Evolutionary conservation across 2,329 filamentous ascomycete species (phyloP).

Genomic region (Alternaria atra): DNA sequence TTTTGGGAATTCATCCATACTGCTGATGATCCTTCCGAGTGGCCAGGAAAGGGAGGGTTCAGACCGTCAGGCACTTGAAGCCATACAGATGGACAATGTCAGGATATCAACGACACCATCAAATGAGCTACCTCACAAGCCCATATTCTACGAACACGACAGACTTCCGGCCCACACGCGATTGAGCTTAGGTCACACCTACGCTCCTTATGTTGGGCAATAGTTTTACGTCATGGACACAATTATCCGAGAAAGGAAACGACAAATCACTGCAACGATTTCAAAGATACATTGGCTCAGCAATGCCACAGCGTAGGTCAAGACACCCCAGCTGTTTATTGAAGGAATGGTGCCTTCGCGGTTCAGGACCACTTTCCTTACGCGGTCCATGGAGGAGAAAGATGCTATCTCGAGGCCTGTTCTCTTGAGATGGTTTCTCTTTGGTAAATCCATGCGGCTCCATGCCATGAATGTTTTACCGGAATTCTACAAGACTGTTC

Average conservation of each 20-base stretch:
- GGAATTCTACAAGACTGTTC: no score
- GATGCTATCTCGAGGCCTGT: no score
- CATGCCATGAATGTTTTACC: background rate
- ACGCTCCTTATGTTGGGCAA: background rate
- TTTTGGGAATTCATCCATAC: constrained; percentile 43
- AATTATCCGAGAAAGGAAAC: background rate
- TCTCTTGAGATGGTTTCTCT: background rate
- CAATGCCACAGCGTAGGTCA: background rate
- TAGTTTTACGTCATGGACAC: background rate
- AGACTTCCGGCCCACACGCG: background rate
- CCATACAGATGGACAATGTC: background rate
- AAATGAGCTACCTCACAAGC: background rate
- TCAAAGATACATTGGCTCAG: background rate
- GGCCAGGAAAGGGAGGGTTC: constrained; percentile 3
- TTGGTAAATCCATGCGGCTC: background rate
- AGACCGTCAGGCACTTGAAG: constrained; percentile 1
- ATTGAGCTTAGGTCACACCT: no score
- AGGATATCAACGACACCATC: background rate
- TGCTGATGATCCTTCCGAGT: constrained; percentile 21
- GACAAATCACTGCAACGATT: background rate
- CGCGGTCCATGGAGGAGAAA: background rate
- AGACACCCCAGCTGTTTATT: background rate
- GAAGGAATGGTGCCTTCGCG: background rate
- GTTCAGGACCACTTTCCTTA: background rate
- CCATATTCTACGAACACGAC: background rate